A percentile compares a stretch with the other conserved stretches of the same genome.
phyloP scores from a whole-genome alignment of 208 protist species.

The Trypanosomatidae sp. region DNA sequence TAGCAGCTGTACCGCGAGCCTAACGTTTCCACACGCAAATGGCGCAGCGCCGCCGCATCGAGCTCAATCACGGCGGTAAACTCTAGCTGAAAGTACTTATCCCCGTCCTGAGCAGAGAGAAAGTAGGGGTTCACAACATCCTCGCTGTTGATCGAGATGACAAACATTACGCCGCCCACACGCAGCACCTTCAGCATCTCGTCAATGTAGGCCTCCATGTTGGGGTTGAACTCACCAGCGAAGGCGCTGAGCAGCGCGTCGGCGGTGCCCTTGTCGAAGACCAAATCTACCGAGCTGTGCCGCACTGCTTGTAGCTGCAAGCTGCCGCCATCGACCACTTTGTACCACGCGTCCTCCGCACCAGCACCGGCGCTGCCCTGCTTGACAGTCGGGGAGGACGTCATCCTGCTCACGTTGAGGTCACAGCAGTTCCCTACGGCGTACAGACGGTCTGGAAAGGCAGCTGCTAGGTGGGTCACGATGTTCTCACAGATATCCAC shows the following conservation, averaged over 20 bases:
- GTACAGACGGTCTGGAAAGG: conserved; percentile 36
- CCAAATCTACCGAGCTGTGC: conserved; percentile 29
- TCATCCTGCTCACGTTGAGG: conserved; percentile 25
- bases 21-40: conserved; percentile 52
- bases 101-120: conserved; percentile 21
- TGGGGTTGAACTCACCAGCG: conserved; percentile 54
- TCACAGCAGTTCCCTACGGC: conserved; percentile 54
- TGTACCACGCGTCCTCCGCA: too few relatives aligned
- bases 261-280: conserved; percentile 71
- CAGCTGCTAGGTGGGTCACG: conserved; percentile 22
- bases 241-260: conserved; percentile 69
- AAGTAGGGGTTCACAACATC: conserved; percentile 52
- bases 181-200: conserved; percentile 38
- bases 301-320: conserved; percentile 9
- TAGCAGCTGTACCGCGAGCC: conserved; percentile 52
- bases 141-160: conserved; percentile 66
- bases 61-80: conserved; percentile 33
- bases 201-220: conserved; percentile 41
- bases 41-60: conserved; percentile 7
- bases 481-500: conserved; percentile 58
- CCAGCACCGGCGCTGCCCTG: neutral
- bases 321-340: too few relatives aligned
- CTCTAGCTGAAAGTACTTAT: conserved; percentile 28
- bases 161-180: conserved; percentile 35
- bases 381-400: conserved; percentile 2